Base-by-base conservation (phyloP, 2,329 filamentous ascomycete genomes). In the Alternaria brassicae region DNA sequence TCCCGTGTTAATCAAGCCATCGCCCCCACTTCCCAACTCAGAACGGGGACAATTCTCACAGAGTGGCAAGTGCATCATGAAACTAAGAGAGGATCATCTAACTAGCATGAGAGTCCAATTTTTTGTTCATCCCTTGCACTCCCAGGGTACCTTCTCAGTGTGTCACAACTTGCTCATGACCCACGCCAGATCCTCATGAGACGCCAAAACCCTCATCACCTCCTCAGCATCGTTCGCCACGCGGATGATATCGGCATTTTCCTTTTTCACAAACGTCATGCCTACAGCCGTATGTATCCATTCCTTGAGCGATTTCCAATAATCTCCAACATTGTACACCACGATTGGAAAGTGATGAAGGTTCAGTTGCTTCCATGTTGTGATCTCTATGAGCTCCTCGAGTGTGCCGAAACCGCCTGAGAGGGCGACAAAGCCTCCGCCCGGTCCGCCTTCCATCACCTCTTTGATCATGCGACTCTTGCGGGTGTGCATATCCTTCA, bases 281-380 rank as follows among this genome's bases (percentile, higher is more conserved):
- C n/a, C 39, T 23, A 42, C 21, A 42, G 39, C 39, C 39, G 39
- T 19, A 23, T 19, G 39, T 23, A 42, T 19, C 21, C 21, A 42
- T 17, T 19, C 7, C 21, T 23, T 42, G 23, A 42, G 39, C 39
- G 19, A 8, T 17, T 19, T 23, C 86, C 93, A 99, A 79, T 96
- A 98, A 0, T 92, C 92, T 55, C 93, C 88, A 25, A 97, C 85
- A 77, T 98, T 98, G 67, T 91, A 86, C 49, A 97, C 81, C 53
- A 94, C 88, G 44, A 98, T 88, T 0, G 73, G 73, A 72, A 75
- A 75, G 3, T 90, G 91, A 79, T 98, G 95, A 67, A 99, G 98
- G 1, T 94, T 94, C 50, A 99, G 81, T 81, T 98, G 94, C 79
- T 97, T 98, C 93, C 95, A 99, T 13, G 92, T 95, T 28, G 88